Evolutionary conservation across 2,329 filamentous ascomycete genomes (phyloP).

Genomic region (Magnaporthiopsis poae): DNA sequence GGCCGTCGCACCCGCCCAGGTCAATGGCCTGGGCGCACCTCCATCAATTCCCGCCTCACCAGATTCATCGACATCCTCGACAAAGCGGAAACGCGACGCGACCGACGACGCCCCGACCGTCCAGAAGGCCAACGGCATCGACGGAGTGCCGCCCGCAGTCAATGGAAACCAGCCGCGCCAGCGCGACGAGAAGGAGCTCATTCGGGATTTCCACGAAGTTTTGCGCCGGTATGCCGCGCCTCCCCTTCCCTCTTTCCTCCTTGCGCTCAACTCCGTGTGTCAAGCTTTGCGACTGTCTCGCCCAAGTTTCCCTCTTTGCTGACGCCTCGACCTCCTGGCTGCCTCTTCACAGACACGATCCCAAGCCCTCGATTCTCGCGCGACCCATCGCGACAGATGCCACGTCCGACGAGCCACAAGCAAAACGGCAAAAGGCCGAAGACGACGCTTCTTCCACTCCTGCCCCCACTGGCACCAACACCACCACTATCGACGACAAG

Average conservation of each 20-base stretch:
- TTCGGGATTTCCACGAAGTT: conserved; percentile 32
- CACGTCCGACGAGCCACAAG: conserved; percentile 39
- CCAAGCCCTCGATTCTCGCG: conserved; percentile 44
- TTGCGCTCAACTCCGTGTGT: background rate
- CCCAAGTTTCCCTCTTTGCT: background rate
- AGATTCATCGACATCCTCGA: conserved; percentile 20
- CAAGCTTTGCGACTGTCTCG: background rate
- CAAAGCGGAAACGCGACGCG: conserved; percentile 51
- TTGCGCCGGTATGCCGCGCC: conserved; percentile 30
- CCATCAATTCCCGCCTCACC: conserved; percentile 20
- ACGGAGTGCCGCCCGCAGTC: conserved; percentile 20
- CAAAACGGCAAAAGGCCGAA: conserved; percentile 50
- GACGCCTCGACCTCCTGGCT: background rate
- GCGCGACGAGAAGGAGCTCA: conserved; percentile 25
- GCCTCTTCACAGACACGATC: conserved; percentile 37
- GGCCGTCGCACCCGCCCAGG: conserved; percentile 19
- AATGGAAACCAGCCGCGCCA: conserved; percentile 2
- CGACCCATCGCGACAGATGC: conserved; percentile 37
- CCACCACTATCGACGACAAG: conserved; percentile 43
- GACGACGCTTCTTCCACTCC: conserved; percentile 30
- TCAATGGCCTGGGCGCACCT: conserved; percentile 21
- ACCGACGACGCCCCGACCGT: conserved; percentile 25
- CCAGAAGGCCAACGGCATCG: conserved; percentile 15
- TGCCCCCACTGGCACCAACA: conserved; percentile 14
- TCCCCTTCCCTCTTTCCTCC: conserved; percentile 11